These are phyloP conservation scores for Yamadazyma conglobata DNA, from an alignment of 1,139 yeast species.

Conservation along the genomic window DNA sequence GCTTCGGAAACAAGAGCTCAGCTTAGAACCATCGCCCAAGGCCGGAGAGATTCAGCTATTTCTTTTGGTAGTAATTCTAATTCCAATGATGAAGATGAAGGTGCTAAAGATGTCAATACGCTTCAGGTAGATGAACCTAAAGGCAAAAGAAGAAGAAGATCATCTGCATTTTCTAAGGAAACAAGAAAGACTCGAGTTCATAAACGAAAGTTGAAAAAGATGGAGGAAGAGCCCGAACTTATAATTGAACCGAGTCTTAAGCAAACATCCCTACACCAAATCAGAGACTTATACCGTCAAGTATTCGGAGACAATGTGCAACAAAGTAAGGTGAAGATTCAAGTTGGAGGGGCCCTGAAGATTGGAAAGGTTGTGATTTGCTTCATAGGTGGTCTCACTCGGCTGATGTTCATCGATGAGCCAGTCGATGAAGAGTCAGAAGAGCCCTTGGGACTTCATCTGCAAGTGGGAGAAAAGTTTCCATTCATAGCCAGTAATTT, in stretches of 20 bases:
- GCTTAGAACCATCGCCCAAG: neutral
- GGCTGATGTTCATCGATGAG: slow-evolving; percentile 26
- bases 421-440: neutral
- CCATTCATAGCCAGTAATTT: slow-evolving; percentile 23
- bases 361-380: slow-evolving; percentile 55
- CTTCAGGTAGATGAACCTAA: no score
- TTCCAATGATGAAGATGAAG: no score
- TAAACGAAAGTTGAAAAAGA: slow-evolving; percentile 33
- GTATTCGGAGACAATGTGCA: slow-evolving; percentile 25
- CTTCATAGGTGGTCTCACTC: slow-evolving; percentile 58
- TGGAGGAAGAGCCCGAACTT: slow-evolving; percentile 11
- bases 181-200: slow-evolving; percentile 21
- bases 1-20: slow-evolving; percentile 1
- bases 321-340: slow-evolving; percentile 7
- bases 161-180: slow-evolving; percentile 27
- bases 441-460: slow-evolving; percentile 1
- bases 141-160: slow-evolving; percentile 40
- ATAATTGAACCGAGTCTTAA: neutral
- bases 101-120: no score
- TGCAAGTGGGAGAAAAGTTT: slow-evolving; percentile 6
- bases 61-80: slow-evolving; percentile 19
- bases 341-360: slow-evolving; percentile 37
- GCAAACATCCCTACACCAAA: slow-evolving; percentile 31
- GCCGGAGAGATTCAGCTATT: slow-evolving; percentile 25
- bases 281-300: slow-evolving; percentile 53